Percentiles rank a stretch among this genome's conserved stretches.
Evolutionary conservation across 345 rosid genomes (phyloP).

Genomic region (Eucalyptus marginata): DNA sequence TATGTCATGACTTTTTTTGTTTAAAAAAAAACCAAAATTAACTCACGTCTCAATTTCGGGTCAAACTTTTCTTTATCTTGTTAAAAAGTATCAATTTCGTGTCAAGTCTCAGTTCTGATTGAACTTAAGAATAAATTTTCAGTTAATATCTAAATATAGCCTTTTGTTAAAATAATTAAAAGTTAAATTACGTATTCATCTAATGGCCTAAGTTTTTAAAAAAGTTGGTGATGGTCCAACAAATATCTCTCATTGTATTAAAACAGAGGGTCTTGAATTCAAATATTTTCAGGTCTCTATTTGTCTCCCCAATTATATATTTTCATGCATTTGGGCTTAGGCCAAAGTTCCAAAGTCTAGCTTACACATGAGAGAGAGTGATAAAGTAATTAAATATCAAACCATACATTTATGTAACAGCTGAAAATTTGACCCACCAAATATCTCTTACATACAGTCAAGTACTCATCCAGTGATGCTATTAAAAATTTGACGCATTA

Average conservation of each 20-base stretch:
- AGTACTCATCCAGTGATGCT: fast-evolving
- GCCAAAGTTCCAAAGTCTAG: too few species aligned
- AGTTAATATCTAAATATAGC: fast-evolving
- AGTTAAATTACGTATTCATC: fast-evolving
- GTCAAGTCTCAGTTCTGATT: fast-evolving
- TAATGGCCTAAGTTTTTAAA: fast-evolving
- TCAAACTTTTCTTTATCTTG: fast-evolving
- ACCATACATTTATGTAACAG: fast-evolving
- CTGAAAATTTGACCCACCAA: fast-evolving
- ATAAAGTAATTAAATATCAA: too few species aligned
- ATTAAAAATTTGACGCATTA: background rate
- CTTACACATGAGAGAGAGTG: too few species aligned
- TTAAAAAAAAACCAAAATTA: background rate
- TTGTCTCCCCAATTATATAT: fast-evolving
- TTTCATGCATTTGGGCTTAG: too few species aligned
- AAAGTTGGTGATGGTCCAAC: too few species aligned
- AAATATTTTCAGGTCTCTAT: fast-evolving
- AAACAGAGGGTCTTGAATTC: fast-evolving
- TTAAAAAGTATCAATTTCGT: fast-evolving
- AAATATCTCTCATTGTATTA: too few species aligned
- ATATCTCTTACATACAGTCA: background rate
- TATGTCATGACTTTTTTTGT: fast-evolving
- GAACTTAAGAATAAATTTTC: background rate
- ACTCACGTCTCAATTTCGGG: fast-evolving
- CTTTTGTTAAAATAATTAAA: too few species aligned